Evolutionary conservation across 2,329 filamentous ascomycete species (phyloP).

Genomic region (Alternaria dauci): DNA sequence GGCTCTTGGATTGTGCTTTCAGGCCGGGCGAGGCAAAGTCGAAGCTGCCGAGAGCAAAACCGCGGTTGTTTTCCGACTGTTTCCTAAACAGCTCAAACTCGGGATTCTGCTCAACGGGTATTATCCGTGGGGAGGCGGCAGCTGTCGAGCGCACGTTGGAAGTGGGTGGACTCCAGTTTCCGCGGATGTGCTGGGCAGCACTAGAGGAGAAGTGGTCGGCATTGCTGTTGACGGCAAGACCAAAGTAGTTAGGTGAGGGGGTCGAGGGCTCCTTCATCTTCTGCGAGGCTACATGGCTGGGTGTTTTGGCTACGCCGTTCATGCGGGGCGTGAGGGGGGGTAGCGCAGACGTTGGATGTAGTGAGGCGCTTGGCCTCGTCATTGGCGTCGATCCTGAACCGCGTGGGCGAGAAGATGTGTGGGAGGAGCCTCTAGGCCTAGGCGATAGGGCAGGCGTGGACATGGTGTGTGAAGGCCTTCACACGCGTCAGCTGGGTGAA

Average conservation of each 20-base stretch:
- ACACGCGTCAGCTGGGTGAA: conserved; percentile 17
- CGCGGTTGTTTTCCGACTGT: conserved; percentile 69
- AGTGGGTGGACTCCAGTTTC: conserved; percentile 78
- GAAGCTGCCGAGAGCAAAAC: conserved; percentile 53
- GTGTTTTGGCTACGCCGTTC: conserved; percentile 46
- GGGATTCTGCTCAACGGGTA: conserved; percentile 77
- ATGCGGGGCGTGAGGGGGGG: conserved; percentile 44
- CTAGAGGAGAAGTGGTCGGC: conserved; percentile 70
- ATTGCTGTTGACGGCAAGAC: conserved; percentile 68
- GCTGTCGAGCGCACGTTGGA: conserved; percentile 76
- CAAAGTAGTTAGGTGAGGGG: conserved; percentile 86
- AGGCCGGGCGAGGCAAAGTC: conserved; percentile 50
- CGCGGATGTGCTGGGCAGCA: conserved; percentile 66
- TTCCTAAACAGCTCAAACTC: conserved; percentile 83
- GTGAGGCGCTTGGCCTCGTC: conserved; percentile 38
- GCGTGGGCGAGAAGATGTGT: conserved; percentile 36
- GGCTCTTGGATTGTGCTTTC: conserved; percentile 38
- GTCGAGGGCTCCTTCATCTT: conserved; percentile 43
- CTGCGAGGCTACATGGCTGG: conserved; percentile 34
- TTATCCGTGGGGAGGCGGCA: conserved; percentile 71
- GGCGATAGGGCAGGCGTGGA: conserved; percentile 49
- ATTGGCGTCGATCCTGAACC: conserved; percentile 39
- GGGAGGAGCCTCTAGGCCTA: conserved; percentile 41
- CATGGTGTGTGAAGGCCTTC: conserved; percentile 32
- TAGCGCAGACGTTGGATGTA: conserved; percentile 34